Percentiles rank a stretch among this genome's conserved stretches.
phyloP scores from a whole-genome alignment of 768 basidiomycete genomes.

The Mycena sanguinolenta region DNA sequence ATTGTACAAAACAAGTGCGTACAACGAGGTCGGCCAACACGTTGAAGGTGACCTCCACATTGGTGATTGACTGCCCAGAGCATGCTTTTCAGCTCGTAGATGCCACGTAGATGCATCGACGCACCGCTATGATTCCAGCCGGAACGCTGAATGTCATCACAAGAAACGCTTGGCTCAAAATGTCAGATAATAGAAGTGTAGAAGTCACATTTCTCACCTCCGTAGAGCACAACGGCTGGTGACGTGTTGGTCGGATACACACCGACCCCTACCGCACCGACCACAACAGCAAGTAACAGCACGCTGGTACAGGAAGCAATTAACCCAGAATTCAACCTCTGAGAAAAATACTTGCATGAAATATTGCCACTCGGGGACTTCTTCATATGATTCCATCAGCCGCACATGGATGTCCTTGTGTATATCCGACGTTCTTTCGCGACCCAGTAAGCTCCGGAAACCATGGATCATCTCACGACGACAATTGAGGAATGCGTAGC shows the following conservation, averaged over 20 bases:
- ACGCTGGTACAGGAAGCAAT: slow-evolving; percentile 14
- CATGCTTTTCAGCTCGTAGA: no score
- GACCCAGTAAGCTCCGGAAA: slow-evolving; percentile 41
- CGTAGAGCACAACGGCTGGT: slow-evolving; percentile 44
- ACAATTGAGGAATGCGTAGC: slow-evolving; percentile 57
- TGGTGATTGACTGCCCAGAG: slow-evolving; percentile 47
- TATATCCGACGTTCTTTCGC: slow-evolving; percentile 45
- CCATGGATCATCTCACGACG: slow-evolving; percentile 53
- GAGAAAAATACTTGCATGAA: slow-evolving; percentile 30
- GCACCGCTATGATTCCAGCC: slow-evolving; percentile 44
- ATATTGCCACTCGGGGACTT: slow-evolving; percentile 62
- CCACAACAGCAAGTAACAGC: slow-evolving; percentile 43
- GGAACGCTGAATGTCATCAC: slow-evolving; percentile 43
- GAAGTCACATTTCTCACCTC: slow-evolving; percentile 32
- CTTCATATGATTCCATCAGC: slow-evolving; percentile 55
- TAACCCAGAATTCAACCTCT: no score
- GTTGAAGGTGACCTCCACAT: slow-evolving; percentile 50
- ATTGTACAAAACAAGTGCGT: no score
- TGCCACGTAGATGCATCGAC: background rate
- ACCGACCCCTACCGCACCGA: slow-evolving; percentile 47
- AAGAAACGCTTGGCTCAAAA: no score
- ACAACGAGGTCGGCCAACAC: slow-evolving; percentile 53
- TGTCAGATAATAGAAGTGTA: background rate
- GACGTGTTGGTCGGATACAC: slow-evolving; percentile 48
- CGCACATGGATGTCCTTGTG: slow-evolving; percentile 56